Evolutionary conservation across 495 filamentous ascomycete species (phyloP), one percentile per base, ranked within the genome.

Genomic region (Lophiostoma macrostomum): DNA sequence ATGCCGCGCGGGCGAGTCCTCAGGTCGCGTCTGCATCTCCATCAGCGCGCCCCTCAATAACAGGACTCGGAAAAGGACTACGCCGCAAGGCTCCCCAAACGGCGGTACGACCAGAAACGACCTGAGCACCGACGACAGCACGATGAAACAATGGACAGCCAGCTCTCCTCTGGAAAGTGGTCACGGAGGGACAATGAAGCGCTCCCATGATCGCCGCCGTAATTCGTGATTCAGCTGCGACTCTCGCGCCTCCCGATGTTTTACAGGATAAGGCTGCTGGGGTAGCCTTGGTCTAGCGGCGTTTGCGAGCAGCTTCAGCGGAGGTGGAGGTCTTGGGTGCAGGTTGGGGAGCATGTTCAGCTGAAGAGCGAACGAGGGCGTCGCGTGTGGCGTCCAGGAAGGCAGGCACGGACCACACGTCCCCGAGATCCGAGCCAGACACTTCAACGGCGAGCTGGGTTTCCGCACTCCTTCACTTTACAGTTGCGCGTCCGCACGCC

Each of bases 181-280:
- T n/a, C 14, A 3, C 14, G 8, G 12, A 32, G 22, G 27, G 37
- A 2, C 32, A 44, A 38, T 50, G 53, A 50, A 45, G 46, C 46
- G 38, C 45, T 50, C 24, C 45, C 46, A 50, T 50, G 46, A 57
- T 57, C 53, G 53, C 27, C 45, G 53, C 35, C 29, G 10, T 22
- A 27, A 30, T 50, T 50, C 53, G 53, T 57, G 43, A 57, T 34
- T 57, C 53, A 57, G 53, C 53, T 57, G 53, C 23, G 37, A 57
- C 28, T 29, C 27, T 50, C 29, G 31, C 53, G 53, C 53, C 53
- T 42, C 46, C 42, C 14, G 53, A 44, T 44, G 53, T 44, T 27
- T 49, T 50, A 43, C 45, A 57, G 53, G 45, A 56, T 43, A 50
- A 57, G 53, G 53, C 46, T 57, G 53, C 53, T 57, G 27, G 53